Conservation (phyloP, 169 alveolate species). For the Plasmodium knowlesi region DNA sequence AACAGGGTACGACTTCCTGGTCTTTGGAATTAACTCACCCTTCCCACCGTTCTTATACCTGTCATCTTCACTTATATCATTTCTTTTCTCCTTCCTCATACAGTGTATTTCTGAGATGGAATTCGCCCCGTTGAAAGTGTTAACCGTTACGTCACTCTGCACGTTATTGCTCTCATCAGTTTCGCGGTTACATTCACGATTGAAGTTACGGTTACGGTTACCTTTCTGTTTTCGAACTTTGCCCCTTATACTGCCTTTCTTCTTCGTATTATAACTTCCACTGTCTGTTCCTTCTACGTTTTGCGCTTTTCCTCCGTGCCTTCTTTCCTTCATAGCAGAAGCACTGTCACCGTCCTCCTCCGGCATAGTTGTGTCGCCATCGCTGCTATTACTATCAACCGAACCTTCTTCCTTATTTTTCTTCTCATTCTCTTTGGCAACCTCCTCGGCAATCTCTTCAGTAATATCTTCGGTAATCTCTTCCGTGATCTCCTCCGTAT, state of each 20-base stretch:
- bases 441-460: too few relatives aligned
- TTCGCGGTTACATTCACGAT: background rate
- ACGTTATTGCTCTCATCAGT: background rate
- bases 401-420: background rate
- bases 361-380: background rate
- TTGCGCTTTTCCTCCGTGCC: background rate
- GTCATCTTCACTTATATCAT: slow-evolving; percentile 1
- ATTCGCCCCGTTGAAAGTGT: background rate
- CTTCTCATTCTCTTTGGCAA: background rate
- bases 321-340: background rate
- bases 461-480: too few relatives aligned
- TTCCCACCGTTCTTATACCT: background rate
- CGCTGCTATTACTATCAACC: background rate
- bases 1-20: slow-evolving; percentile 7
- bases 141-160: background rate
- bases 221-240: background rate
- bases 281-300: background rate
- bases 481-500: background rate
- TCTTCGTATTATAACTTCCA: background rate
- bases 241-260: background rate
- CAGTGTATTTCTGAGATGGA: background rate
- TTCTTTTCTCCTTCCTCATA: background rate
- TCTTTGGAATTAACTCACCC: background rate
- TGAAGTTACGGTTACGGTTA: background rate
- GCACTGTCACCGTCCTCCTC: background rate